phyloP scores from a whole-genome alignment of 495 filamentous ascomycete species.

The Penicillium odoratum region DNA sequence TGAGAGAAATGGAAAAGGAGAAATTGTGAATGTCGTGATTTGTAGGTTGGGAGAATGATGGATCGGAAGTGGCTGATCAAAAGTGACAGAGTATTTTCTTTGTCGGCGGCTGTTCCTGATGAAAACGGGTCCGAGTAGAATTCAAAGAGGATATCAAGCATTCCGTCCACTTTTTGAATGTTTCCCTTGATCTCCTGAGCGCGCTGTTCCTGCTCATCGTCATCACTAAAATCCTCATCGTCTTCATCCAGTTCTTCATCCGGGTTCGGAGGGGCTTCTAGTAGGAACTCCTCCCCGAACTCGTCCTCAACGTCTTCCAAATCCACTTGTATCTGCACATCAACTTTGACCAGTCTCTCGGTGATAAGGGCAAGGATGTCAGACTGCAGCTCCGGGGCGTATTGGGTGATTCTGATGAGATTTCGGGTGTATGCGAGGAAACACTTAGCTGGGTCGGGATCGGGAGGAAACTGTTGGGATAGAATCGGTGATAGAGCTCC shows the following conservation, averaged over 20 bases:
- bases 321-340: slow-evolving; percentile 91
- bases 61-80: slow-evolving; percentile 78
- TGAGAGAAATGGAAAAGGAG: slow-evolving; percentile 93
- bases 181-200: slow-evolving; percentile 69
- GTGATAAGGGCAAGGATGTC: slow-evolving; percentile 83
- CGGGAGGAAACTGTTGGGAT: slow-evolving; percentile 67
- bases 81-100: slow-evolving; percentile 61
- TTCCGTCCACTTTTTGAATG: slow-evolving; percentile 88
- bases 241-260: slow-evolving; percentile 58
- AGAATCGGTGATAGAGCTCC: slow-evolving; percentile 65
- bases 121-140: slow-evolving; percentile 73
- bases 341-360: slow-evolving; percentile 83
- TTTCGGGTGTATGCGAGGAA: slow-evolving; percentile 80
- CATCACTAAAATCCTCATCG: slow-evolving; percentile 49
- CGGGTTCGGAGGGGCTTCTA: slow-evolving; percentile 38
- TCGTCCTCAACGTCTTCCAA: slow-evolving; percentile 82
- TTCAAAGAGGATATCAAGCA: slow-evolving; percentile 84
- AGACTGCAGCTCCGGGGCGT: slow-evolving; percentile 75
- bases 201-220: slow-evolving; percentile 47
- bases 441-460: slow-evolving; percentile 66
- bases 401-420: slow-evolving; percentile 68
- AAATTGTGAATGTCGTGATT: slow-evolving; percentile 84
- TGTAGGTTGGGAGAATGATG: slow-evolving; percentile 85
- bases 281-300: slow-evolving; percentile 54
- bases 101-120: slow-evolving; percentile 44